Conservation (phyloP, 2,329 filamentous ascomycete species). For the Trichoderma pleuroti region DNA sequence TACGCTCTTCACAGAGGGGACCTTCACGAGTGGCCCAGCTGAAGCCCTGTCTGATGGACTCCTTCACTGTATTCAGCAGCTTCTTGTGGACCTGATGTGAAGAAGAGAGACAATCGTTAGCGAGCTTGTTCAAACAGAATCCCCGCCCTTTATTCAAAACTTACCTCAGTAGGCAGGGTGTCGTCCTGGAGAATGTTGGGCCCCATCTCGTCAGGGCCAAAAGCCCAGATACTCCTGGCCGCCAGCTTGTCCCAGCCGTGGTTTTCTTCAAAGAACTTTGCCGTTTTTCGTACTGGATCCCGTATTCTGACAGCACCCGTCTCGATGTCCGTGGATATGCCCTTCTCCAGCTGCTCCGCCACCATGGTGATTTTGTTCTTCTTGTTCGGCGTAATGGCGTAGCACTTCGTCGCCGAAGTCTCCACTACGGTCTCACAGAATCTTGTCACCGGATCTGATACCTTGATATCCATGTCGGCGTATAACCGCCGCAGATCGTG, state of each 20-base stretch:
- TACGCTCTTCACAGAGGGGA: constrained; percentile 94
- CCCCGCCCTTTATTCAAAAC: constrained; percentile 28
- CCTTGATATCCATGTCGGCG: constrained; percentile 98
- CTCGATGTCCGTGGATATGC: constrained; percentile 93
- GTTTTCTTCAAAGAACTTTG: constrained; percentile 94
- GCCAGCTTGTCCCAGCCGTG: constrained; percentile 97
- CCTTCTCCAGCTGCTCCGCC: constrained; percentile 90
- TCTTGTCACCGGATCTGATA: constrained; percentile 93
- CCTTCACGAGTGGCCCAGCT: constrained; percentile 95
- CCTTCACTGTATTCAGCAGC: constrained; percentile 77
- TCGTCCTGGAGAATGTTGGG: constrained; percentile 97
- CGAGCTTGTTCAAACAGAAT: neutral
- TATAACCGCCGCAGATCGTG: constrained; percentile 92
- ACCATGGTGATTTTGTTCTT: constrained; percentile 99
- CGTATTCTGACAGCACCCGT: constrained; percentile 84
- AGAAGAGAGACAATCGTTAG: constrained; percentile 2
- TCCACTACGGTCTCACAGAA: constrained; percentile 99
- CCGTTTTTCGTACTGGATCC: constrained; percentile 87
- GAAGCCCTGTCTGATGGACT: constrained; percentile 93
- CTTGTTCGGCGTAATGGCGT: constrained; percentile 96
- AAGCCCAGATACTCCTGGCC: constrained; percentile 95
- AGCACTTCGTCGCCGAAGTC: constrained; percentile 96
- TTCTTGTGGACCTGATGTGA: constrained; percentile 75
- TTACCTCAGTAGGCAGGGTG: constrained; percentile 80
- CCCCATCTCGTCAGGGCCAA: constrained; percentile 90